A percentile compares a stretch with the other conserved stretches of the same genome.
Evolutionary conservation across 2,329 filamentous ascomycete species (phyloP).

Genomic region (Phyllosticta citribraziliensis): DNA sequence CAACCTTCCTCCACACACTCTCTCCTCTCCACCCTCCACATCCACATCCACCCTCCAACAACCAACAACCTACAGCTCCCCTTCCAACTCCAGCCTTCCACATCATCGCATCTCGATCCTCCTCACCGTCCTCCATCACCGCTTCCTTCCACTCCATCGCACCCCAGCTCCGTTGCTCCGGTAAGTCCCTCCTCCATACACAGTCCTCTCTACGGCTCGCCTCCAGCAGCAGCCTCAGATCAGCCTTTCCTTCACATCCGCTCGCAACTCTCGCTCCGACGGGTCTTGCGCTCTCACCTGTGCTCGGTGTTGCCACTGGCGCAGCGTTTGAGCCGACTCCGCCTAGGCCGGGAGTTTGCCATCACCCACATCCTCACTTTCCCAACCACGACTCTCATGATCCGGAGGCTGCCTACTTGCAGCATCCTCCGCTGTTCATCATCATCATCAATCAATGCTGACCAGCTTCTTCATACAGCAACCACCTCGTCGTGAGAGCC

Average conservation of each 20-base stretch:
- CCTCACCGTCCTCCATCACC: not conserved
- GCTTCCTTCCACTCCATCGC: not conserved
- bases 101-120: not conserved
- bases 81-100: not conserved
- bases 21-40: slow-evolving; percentile 9
- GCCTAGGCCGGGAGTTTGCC: not conserved
- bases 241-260: not conserved
- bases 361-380: not conserved
- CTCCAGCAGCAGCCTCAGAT: not conserved
- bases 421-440: not conserved
- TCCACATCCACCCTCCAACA: slow-evolving; percentile 5
- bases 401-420: not conserved
- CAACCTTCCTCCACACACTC: slow-evolving; percentile 1
- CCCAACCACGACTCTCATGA: not conserved
- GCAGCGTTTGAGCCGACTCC: not conserved
- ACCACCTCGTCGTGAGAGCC: not conserved
- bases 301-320: not conserved
- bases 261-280: not conserved
- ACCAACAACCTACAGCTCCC: slow-evolving; percentile 3
- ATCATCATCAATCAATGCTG: not conserved
- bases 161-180: not conserved
- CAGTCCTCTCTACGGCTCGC: not conserved
- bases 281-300: not conserved
- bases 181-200: not conserved
- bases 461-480: not conserved